Conservation (phyloP, 78 protist genomes). For the Cavenderia fasciculata region DNA sequence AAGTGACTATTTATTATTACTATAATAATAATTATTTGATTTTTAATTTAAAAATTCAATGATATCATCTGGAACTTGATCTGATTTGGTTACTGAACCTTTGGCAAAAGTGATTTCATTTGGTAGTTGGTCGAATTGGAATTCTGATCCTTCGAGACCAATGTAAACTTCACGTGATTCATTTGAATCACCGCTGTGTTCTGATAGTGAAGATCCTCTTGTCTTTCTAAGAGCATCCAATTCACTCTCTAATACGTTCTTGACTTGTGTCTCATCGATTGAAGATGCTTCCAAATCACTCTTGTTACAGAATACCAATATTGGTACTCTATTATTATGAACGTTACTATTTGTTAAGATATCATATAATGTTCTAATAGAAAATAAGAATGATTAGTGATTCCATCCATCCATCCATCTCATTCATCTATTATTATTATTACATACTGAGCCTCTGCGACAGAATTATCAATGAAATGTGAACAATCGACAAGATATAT, state of each 20-base stretch:
- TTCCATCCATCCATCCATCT: not conserved
- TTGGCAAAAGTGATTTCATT: conserved; percentile 23
- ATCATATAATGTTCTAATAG: conserved; percentile 37
- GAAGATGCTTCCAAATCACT: conserved; percentile 13
- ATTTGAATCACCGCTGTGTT: conserved; percentile 3
- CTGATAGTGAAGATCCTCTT: conserved; percentile 59
- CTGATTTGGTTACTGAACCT: conserved; percentile 27
- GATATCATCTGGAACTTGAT: not conserved
- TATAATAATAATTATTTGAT: not conserved
- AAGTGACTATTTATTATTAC: not conserved
- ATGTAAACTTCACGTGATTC: conserved; percentile 50
- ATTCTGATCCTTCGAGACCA: conserved; percentile 56
- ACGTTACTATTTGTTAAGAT: conserved; percentile 29
- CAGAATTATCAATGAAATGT: conserved; percentile 22
- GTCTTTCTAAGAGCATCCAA: conserved; percentile 70
- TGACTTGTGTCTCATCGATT: conserved; percentile 12
- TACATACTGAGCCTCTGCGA: conserved; percentile 68
- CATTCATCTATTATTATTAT: not conserved
- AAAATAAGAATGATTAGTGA: not conserved
- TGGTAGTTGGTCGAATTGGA: conserved; percentile 71
- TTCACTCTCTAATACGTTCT: conserved; percentile 26
- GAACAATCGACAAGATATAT: conserved; percentile 47
- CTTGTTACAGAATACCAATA: conserved; percentile 49
- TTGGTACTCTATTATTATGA: conserved; percentile 33
- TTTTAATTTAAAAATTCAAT: not conserved